Conservation (phyloP, 495 filamentous ascomycete species). For the Penicillium lagena region DNA sequence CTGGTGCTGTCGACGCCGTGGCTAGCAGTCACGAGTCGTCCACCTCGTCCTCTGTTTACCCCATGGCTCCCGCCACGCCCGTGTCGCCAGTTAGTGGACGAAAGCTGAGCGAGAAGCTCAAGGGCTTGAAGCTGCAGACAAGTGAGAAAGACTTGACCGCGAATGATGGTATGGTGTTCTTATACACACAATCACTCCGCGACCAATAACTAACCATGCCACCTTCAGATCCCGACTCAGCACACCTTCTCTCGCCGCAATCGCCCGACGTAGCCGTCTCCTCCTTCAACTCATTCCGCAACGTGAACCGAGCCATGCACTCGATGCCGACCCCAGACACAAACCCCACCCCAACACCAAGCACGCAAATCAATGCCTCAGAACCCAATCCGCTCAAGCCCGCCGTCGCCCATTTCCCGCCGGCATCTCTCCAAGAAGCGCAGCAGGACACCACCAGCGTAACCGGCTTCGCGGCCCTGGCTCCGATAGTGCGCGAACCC, state of each 20-base stretch:
- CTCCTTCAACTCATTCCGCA: conserved; percentile 53
- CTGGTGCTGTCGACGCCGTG: conserved; percentile 12
- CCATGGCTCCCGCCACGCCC: conserved; percentile 43
- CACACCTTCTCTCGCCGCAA: conserved; percentile 52
- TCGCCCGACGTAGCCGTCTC: conserved; percentile 60
- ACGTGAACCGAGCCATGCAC: conserved; percentile 13
- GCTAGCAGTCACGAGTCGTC: conserved; percentile 10
- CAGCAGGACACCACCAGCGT: conserved; percentile 26
- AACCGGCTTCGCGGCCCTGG: conserved; percentile 31
- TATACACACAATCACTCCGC: background rate
- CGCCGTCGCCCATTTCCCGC: conserved; percentile 31
- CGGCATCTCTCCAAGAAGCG: conserved; percentile 31
- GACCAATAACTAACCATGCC: background rate
- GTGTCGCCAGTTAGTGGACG: conserved; percentile 54
- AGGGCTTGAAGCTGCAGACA: conserved; percentile 68
- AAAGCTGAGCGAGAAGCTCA: conserved; percentile 67
- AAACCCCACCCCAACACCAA: conserved; percentile 16
- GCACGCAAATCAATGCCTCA: conserved; percentile 1
- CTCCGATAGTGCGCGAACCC: conserved; percentile 16
- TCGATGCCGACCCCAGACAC: conserved; percentile 24
- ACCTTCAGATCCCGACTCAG: background rate
- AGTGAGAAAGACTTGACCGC: conserved; percentile 52
- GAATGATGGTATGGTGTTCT: conserved; percentile 33
- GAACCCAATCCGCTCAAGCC: conserved; percentile 13
- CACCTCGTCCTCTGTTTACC: conserved; percentile 11